Percentiles rank a stretch among this genome's conserved stretches.
Conservation (phyloP, 768 basidiomycete species). For the Suillus subaureus region DNA sequence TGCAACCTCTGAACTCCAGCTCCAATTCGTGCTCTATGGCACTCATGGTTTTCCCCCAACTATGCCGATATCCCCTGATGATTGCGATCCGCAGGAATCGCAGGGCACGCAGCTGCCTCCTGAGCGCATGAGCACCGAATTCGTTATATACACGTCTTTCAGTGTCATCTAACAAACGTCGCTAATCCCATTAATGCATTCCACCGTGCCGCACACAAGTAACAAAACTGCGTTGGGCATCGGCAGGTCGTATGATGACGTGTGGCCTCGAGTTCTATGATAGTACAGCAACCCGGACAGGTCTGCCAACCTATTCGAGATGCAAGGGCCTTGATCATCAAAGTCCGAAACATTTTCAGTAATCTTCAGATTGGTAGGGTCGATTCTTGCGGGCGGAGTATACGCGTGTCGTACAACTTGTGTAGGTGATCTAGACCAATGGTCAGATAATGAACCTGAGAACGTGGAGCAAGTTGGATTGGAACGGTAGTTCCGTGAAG, state of each 20-base stretch:
- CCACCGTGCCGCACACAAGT: slow-evolving; percentile 63
- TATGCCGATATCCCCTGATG: slow-evolving; percentile 15
- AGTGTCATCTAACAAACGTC: slow-evolving; percentile 30
- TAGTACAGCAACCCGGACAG: slow-evolving; percentile 53
- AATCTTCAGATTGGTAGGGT: too few species aligned
- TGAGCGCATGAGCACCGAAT: slow-evolving; percentile 15
- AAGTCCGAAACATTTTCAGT: too few species aligned
- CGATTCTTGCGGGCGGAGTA: too few species aligned
- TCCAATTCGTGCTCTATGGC: slow-evolving; percentile 44
- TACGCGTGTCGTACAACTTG: too few species aligned
- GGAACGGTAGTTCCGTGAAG: slow-evolving; percentile 19
- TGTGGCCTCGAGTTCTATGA: slow-evolving; percentile 58
- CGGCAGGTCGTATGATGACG: slow-evolving; percentile 69
- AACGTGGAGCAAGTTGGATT: too few species aligned
- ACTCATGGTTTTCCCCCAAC: slow-evolving; percentile 55
- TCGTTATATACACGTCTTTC: slow-evolving; percentile 25
- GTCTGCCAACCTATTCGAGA: too few species aligned
- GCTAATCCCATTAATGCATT: slow-evolving; percentile 70
- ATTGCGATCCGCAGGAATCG: slow-evolving; percentile 16
- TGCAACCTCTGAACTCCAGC: slow-evolving; percentile 44
- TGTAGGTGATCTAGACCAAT: too few species aligned
- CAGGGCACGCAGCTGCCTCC: slow-evolving; percentile 5
- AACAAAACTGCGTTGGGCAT: slow-evolving; percentile 57
- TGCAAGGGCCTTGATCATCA: too few species aligned
- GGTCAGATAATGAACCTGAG: too few species aligned